phyloP scores from a whole-genome alignment of 495 filamentous ascomycete genomes.

The Tuber aestivum region DNA sequence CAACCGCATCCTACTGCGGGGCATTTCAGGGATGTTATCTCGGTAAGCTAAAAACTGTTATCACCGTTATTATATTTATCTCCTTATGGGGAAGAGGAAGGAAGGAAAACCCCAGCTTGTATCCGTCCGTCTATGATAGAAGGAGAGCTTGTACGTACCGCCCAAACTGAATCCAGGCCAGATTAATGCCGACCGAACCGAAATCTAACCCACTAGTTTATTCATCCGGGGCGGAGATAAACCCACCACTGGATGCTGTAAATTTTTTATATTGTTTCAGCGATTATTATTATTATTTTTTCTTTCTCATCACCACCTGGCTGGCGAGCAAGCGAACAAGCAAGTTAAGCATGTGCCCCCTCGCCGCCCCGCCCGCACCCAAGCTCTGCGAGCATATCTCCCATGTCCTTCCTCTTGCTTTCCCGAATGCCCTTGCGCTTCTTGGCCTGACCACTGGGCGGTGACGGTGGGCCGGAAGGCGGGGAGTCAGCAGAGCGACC shows the following conservation, averaged over 20 bases:
- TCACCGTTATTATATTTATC: constrained; percentile 1
- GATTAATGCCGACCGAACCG: not conserved
- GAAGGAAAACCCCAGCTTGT: not conserved
- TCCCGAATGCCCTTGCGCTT: constrained; percentile 23
- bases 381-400: constrained; percentile 29
- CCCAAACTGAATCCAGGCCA: not conserved
- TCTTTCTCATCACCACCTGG: not conserved
- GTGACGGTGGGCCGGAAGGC: not conserved
- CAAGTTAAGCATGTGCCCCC: not conserved
- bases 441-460: not conserved
- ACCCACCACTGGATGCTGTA: not conserved
- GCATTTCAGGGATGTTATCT: not conserved
- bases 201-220: not conserved
- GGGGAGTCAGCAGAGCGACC: not conserved
- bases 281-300: not conserved
- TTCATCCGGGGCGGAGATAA: not conserved
- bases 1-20: not conserved
- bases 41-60: not conserved
- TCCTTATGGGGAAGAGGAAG: not conserved
- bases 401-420: constrained; percentile 31
- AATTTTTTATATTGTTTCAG: not conserved
- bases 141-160: not conserved
- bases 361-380: constrained; percentile 5
- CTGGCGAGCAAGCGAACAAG: not conserved
- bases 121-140: not conserved